A percentile compares a stretch with the other conserved stretches of the same genome.
Conservation (phyloP, 345 rosid species). For the Melastoma malabathricum region DNA sequence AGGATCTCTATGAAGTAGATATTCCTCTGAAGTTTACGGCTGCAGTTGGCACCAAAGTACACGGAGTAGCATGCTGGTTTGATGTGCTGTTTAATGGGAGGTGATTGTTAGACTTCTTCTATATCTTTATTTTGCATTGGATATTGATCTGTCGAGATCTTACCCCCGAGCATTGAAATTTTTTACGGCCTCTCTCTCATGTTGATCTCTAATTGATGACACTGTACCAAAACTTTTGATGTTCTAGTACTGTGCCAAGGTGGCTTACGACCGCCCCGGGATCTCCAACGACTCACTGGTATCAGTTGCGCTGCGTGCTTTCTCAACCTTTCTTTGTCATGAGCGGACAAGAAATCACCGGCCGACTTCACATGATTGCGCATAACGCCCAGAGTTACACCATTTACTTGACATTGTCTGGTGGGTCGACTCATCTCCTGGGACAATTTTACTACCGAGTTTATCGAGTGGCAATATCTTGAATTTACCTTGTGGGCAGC, state of each 20-base stretch:
- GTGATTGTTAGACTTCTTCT: slow-evolving; percentile 16
- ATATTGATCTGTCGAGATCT: too few relatives aligned
- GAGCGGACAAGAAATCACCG: slow-evolving; percentile 95
- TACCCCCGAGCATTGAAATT: too few relatives aligned
- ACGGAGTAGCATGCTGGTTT: slow-evolving; percentile 98
- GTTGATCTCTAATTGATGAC: background rate
- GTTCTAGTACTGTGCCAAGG: slow-evolving; percentile 68
- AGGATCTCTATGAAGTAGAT: slow-evolving; percentile 75
- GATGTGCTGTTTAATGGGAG: slow-evolving; percentile 91
- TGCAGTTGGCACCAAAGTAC: slow-evolving; percentile 77
- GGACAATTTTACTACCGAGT: background rate
- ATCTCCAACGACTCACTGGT: slow-evolving; percentile 96
- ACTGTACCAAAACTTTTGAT: slow-evolving; percentile 7
- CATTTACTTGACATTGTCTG: slow-evolving; percentile 71
- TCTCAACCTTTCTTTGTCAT: slow-evolving; percentile 84
- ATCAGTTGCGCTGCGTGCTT: slow-evolving; percentile 91
- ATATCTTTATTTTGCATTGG: background rate
- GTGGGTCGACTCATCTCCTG: slow-evolving; percentile 17
- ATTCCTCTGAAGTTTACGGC: slow-evolving; percentile 77
- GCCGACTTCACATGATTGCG: slow-evolving; percentile 72
- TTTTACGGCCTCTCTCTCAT: background rate
- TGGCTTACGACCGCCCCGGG: slow-evolving; percentile 99
- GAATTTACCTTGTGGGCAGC: slow-evolving; percentile 23
- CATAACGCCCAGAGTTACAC: slow-evolving; percentile 94
- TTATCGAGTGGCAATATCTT: slow-evolving; percentile 7